These are phyloP conservation scores for Pyronema domesticum DNA, from an alignment of 495 filamentous ascomycete genomes.

Conservation along the genomic window DNA sequence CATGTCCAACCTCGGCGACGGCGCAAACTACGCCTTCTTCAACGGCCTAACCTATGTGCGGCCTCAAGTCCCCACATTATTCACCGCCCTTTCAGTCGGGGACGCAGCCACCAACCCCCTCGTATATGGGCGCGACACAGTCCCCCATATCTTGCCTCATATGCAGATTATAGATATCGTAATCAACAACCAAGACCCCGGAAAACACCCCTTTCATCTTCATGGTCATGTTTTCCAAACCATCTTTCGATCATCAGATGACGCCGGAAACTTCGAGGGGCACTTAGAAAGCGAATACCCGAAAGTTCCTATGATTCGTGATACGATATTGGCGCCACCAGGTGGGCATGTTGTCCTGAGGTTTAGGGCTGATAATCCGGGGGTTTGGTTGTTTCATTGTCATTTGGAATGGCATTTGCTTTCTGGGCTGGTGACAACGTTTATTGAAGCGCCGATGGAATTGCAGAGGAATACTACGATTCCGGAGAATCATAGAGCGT, in stretches of 20 bases:
- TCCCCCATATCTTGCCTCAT: slow-evolving; percentile 49
- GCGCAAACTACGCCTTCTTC: slow-evolving; percentile 69
- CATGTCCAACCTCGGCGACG: slow-evolving; percentile 56
- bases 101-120: slow-evolving; percentile 39
- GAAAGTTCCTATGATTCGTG: slow-evolving; percentile 34
- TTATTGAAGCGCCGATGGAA: slow-evolving; percentile 41
- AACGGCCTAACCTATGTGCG: slow-evolving; percentile 57
- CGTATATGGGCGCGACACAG: slow-evolving; percentile 58
- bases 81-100: slow-evolving; percentile 51
- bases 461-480: slow-evolving; percentile 41
- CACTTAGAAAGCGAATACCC: slow-evolving; percentile 26
- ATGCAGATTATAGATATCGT: slow-evolving; percentile 58
- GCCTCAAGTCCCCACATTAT: slow-evolving; percentile 67
- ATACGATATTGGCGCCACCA: slow-evolving; percentile 31
- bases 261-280: slow-evolving; percentile 36
- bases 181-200: slow-evolving; percentile 58
- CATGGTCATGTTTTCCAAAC: slow-evolving; percentile 78
- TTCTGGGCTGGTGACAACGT: slow-evolving; percentile 40
- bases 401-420: slow-evolving; percentile 41
- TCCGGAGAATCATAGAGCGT: slow-evolving; percentile 43
- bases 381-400: slow-evolving; percentile 52
- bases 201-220: slow-evolving; percentile 71
- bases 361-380: slow-evolving; percentile 56
- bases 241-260: slow-evolving; percentile 31
- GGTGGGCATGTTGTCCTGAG: slow-evolving; percentile 43